Conservation (phyloP, 805 yeast genomes). For the Yamadazyma endophytica region DNA sequence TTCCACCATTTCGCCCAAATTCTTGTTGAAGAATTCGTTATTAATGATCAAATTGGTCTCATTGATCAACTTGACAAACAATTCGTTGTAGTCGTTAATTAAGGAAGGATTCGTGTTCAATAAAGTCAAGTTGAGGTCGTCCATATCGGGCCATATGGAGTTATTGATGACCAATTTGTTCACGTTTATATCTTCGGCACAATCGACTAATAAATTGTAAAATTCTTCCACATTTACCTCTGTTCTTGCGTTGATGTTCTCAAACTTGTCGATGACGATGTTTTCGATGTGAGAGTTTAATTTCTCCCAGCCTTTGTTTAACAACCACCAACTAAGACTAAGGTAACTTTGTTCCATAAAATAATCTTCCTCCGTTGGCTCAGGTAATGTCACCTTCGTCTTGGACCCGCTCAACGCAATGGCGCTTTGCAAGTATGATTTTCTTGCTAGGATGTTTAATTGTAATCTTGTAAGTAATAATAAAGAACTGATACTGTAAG, state of each 20-base stretch:
- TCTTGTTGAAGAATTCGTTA: constrained; percentile 24
- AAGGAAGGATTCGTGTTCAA: constrained; percentile 44
- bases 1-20: constrained; percentile 30
- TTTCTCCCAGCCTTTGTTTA: constrained; percentile 77
- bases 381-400: constrained; percentile 5
- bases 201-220: constrained; percentile 23
- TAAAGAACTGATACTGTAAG: constrained; percentile 65
- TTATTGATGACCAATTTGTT: constrained; percentile 13
- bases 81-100: constrained; percentile 31
- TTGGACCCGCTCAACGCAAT: constrained; percentile 60
- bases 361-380: constrained; percentile 37
- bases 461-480: constrained; percentile 81
- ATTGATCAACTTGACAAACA: constrained; percentile 35
- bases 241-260: constrained; percentile 63
- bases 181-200: constrained; percentile 17
- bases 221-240: constrained; percentile 65
- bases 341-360: constrained; percentile 76
- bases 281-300: constrained; percentile 50
- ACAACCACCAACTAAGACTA: constrained; percentile 89
- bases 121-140: constrained; percentile 42
- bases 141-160: constrained; percentile 36
- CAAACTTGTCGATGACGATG: constrained; percentile 59
- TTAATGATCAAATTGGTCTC: constrained; percentile 44
- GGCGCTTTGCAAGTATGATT: constrained; percentile 78
- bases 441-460: constrained; percentile 81